Base-by-base conservation (phyloP, 129 eudicot genomes). In the Heracleum sosnowskyi region DNA sequence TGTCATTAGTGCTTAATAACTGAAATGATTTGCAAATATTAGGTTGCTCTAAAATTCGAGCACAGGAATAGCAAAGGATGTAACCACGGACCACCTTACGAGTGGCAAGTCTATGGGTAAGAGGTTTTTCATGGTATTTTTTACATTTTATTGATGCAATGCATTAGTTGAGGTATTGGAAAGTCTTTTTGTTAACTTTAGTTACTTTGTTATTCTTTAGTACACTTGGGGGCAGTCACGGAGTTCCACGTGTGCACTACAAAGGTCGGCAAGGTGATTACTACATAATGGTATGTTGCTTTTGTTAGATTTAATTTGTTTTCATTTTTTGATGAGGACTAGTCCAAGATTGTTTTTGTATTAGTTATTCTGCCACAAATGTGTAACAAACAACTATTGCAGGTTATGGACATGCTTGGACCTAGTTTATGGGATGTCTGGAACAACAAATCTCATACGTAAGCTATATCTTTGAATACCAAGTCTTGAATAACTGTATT, bases 351-450 rank as follows among this genome's bases (percentile, higher is more conserved):
- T 33, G 57, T 41, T 34, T 40, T 0, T n/a, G 17, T 31, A 28
- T 16, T 57, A 40, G 11, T 6, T n/a, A 17, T 35, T 83, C 37
- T 57, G 31, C 22, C 77, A 55, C 64, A 42, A 45, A 24, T 72
- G 33, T 28, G 15, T 64, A 12, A 41, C 57, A 28, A 82, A 37
- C 37, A 60, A 36, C 77, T 26, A 72, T 79, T 80, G 74, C 87
- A 93, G 97, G 97, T 93, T 69, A 93, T 93, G 98, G 97, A 91
- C 80, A 91, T 91, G 85, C 92, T 91, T 78, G 98, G 98, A 73
- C 95, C 98, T 60, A 93, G 97, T 83, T 80, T 93, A 74, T 93
- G 92, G 92, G 98, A 91, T 83, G 93, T 91, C 47, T 93, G 98
- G 98, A 89, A 91, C 81, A 89, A 86, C 83, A 86, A 85, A 79